A percentile compares a stretch with the other conserved stretches of the same genome.
These are phyloP conservation scores for Elaeis oleifera DNA, from an alignment of 202 grass and related monocot genomes.

Conservation along the genomic window DNA sequence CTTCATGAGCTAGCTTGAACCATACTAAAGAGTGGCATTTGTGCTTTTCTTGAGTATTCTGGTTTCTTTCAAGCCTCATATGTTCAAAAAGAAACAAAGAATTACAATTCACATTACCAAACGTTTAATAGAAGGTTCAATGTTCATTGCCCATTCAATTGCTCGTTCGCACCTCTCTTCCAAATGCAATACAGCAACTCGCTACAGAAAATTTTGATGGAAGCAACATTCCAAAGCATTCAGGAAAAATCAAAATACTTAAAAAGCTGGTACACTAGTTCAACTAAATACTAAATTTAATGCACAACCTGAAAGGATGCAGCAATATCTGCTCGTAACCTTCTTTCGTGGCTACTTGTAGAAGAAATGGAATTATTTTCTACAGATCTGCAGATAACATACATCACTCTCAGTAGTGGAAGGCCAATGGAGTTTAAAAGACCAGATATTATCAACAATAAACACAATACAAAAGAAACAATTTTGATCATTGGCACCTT, in stretches of 20 bases:
- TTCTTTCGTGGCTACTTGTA: conserved; percentile 51
- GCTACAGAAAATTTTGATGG: conserved; percentile 32
- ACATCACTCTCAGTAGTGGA: no score
- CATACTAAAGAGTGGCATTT: no score
- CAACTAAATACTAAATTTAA: not conserved
- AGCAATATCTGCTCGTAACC: conserved; percentile 70
- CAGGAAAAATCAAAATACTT: no score
- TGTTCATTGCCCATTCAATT: conserved; percentile 95
- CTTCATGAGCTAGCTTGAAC: no score
- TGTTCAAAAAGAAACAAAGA: conserved; percentile 20
- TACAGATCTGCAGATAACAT: conserved; percentile 39
- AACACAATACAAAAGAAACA: no score
- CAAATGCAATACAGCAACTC: conserved; percentile 92
- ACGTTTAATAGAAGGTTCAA: conserved; percentile 80
- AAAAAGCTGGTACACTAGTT: no score
- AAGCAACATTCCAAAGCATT: conserved; percentile 3
- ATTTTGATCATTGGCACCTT: no score
- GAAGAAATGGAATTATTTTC: conserved; percentile 53
- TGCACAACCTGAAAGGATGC: conserved; percentile 86
- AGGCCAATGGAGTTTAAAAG: no score
- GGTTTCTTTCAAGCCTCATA: no score
- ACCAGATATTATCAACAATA: no score
- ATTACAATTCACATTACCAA: conserved; percentile 44
- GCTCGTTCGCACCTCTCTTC: conserved; percentile 94
- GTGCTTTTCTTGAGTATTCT: no score